phyloP scores from a whole-genome alignment of 768 basidiomycete genomes.

The Sporobolomyces roseus region DNA sequence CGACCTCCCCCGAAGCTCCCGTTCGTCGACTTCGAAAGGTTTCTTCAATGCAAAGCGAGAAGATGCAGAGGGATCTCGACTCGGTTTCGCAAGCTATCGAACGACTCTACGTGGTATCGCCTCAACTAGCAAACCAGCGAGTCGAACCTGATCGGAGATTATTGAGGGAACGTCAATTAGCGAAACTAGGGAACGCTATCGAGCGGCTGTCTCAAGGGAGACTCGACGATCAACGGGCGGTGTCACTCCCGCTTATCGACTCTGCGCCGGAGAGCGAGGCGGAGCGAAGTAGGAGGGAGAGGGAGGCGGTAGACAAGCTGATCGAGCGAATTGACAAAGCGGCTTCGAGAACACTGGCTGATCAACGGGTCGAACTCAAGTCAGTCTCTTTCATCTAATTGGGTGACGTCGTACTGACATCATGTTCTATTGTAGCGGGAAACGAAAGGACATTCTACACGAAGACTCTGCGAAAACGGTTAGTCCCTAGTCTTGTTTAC shows the following conservation, averaged over 20 bases:
- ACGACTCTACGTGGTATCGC: constrained; percentile 74
- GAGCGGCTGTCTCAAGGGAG: constrained; percentile 45
- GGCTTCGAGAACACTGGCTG: constrained; percentile 61
- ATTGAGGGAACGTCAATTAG: constrained; percentile 68
- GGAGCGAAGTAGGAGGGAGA: constrained; percentile 49
- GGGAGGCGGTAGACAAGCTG: constrained; percentile 63
- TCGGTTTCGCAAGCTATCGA: constrained; percentile 83
- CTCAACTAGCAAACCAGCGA: constrained; percentile 85
- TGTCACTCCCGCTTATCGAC: constrained; percentile 8
- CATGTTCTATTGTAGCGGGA: constrained; percentile 13
- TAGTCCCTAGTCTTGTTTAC: not conserved
- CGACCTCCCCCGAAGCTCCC: not conserved
- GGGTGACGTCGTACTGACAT: not conserved
- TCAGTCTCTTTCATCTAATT: not conserved
- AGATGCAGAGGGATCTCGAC: constrained; percentile 78
- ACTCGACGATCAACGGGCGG: constrained; percentile 46
- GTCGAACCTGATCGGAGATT: constrained; percentile 71
- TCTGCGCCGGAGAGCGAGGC: not conserved
- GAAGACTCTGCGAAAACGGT: not conserved
- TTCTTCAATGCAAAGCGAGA: constrained; percentile 57
- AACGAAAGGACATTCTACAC: constrained; percentile 16
- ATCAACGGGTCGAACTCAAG: constrained; percentile 61
- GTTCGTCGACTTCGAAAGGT: constrained; percentile 15
- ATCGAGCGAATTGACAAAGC: constrained; percentile 59
- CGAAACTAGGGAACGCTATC: constrained; percentile 49